Evolutionary conservation across 225 moss, liverwort and hornwort species (phyloP).

Genomic region (Climacium dendroides): DNA sequence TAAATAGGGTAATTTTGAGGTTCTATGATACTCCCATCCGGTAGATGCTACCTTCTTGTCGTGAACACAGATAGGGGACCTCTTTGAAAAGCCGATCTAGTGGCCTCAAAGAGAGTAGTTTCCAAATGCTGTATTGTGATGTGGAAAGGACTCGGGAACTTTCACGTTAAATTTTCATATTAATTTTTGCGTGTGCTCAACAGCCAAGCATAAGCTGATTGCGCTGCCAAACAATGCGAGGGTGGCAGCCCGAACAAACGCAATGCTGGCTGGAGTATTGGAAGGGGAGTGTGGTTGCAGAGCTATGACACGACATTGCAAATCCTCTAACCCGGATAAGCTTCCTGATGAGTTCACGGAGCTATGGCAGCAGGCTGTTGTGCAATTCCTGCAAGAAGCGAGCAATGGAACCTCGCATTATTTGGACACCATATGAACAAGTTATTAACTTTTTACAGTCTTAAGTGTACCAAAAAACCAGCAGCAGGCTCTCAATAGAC

Average conservation of each 20-base stretch:
- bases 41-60: not conserved
- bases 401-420: not conserved
- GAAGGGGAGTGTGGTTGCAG: slow-evolving; percentile 46
- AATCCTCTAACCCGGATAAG: not conserved
- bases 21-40: not conserved
- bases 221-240: slow-evolving; percentile 37
- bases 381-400: slow-evolving; percentile 21
- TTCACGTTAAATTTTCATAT: not conserved
- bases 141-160: not conserved
- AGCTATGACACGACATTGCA: slow-evolving; percentile 4
- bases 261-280: slow-evolving; percentile 42
- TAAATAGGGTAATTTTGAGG: not conserved
- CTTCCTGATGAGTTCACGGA: slow-evolving; percentile 8
- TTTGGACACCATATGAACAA: not conserved
- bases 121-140: not conserved
- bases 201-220: slow-evolving; percentile 56
- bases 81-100: not conserved
- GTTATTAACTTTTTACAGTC: not conserved
- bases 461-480: not conserved
- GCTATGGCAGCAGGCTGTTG: slow-evolving; percentile 23
- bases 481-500: not conserved
- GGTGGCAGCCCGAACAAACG: slow-evolving; percentile 47
- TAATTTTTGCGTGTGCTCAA: not conserved
- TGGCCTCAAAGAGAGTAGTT: not conserved
- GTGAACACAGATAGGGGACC: not conserved